Base-by-base conservation (phyloP, 805 yeast genomes). In the Candida maris region DNA sequence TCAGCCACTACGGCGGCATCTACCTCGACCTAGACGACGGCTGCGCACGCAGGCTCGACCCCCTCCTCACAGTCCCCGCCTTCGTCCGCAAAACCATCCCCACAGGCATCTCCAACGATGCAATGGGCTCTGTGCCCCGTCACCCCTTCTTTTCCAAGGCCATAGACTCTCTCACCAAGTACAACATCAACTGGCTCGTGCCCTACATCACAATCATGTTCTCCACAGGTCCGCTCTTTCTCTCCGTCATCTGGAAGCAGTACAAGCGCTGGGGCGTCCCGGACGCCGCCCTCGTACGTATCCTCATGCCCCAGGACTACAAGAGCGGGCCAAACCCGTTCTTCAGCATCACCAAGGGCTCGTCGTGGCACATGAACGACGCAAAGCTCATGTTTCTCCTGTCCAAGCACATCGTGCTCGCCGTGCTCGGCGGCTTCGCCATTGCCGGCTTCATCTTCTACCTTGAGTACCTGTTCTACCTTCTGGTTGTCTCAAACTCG, bases 181-280 rank as follows among this genome's bases (percentile, higher is more conserved):
- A 76, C 54, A 78, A 86, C 53, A 70, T 73, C 48, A 82, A 85
- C 60, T 87, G 94, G 84, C 62, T 83, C 24, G 78, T 86, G 13
- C 95, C 96, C 10, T 89, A 89, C 64, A 67, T 88, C 43, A 87
- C 96, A 22, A 87, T 89, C 58, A 86, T 89, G 96, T 83, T 77
- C 54, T 80, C 94, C 9, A 89, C 97, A 0, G 97, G 97, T 9
- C 96, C 97, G 0, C 64, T 89, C 38, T 88, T 85, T 54, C 68
- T 89, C 29, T 81, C 93, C 15, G 88, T 85, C 23, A 72, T 89
- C 49, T 84, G 95, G 88, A 85, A 85, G 61, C 85, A 80, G 52
- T 88, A 84, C 61, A 84, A 83, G 60, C 71, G 95, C 46, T 80
- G 85, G 83, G 81, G 81, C 2, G 75, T 79, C 14, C 77, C 84